Evolutionary conservation across 805 yeast genomes (phyloP).

Genomic region (Lachancea fermentati): DNA sequence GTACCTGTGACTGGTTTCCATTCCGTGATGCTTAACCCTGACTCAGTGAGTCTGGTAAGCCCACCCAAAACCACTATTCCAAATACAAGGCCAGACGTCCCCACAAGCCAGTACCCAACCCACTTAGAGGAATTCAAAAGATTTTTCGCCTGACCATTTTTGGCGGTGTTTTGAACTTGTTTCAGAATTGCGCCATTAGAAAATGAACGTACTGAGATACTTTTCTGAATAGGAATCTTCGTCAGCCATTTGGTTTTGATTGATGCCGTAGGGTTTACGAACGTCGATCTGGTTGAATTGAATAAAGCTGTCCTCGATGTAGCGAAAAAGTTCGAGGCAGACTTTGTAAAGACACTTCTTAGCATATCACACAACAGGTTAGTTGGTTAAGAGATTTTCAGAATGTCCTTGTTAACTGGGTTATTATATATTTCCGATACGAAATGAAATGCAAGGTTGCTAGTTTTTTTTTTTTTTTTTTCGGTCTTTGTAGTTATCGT

Average conservation of each 20-base stretch:
- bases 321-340: neutral
- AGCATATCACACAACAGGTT: neutral
- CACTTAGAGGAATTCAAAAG: conserved; percentile 43
- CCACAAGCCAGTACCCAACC: conserved; percentile 85
- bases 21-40: conserved; percentile 93
- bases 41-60: conserved; percentile 87
- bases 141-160: conserved; percentile 31
- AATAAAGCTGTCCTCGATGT: neutral
- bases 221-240: neutral
- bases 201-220: conserved; percentile 1
- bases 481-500: neutral
- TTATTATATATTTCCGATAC: neutral
- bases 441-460: neutral
- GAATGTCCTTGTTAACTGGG: no score
- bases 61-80: conserved; percentile 98
- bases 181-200: conserved; percentile 11
- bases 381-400: no score
- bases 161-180: conserved; percentile 12
- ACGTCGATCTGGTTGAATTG: neutral
- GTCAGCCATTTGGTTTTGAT: neutral
- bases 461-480: neutral
- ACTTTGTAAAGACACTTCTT: neutral
- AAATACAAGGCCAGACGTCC: conserved; percentile 83
- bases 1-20: conserved; percentile 98
- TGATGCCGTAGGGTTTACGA: no score